Percentiles rank a stretch among this genome's conserved stretches.
phyloP scores from a whole-genome alignment of 495 filamentous ascomycete species.

The Haplographium delicatum region DNA sequence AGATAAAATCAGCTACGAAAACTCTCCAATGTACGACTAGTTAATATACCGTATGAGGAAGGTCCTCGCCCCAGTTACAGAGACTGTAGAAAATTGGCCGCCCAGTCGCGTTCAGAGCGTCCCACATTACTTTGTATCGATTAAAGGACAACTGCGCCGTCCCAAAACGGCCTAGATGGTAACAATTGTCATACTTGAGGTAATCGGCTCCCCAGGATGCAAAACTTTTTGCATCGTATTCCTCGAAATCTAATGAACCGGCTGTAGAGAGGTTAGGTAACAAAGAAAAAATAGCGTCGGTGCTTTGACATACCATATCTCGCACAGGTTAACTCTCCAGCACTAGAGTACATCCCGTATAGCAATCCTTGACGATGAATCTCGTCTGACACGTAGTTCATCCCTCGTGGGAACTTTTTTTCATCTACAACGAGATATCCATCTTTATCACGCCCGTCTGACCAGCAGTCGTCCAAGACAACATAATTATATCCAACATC shows the following conservation, averaged over 20 bases:
- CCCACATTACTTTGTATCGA: constrained; percentile 27
- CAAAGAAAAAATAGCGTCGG: too few species aligned
- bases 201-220: constrained; percentile 40
- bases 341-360: constrained; percentile 30
- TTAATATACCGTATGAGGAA: constrained; percentile 20
- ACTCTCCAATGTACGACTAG: background rate
- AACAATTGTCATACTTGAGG: constrained; percentile 51
- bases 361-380: constrained; percentile 30
- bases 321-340: constrained; percentile 32
- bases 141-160: constrained; percentile 39
- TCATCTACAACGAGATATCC: constrained; percentile 20
- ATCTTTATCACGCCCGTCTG: constrained; percentile 31
- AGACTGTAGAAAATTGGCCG: constrained; percentile 21
- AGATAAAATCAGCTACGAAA: background rate
- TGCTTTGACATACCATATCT: constrained; percentile 19
- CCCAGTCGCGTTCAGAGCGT: constrained; percentile 23
- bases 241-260: constrained; percentile 36
- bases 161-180: constrained; percentile 39
- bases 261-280: constrained; percentile 5
- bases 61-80: constrained; percentile 38
- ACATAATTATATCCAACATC: constrained; percentile 54
- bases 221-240: constrained; percentile 39
- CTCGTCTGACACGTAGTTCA: constrained; percentile 25
- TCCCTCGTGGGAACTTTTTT: constrained; percentile 25
- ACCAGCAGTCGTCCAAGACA: constrained; percentile 54